Conservation (phyloP, 148 eudicot genomes). For the Bassia scoparia region DNA sequence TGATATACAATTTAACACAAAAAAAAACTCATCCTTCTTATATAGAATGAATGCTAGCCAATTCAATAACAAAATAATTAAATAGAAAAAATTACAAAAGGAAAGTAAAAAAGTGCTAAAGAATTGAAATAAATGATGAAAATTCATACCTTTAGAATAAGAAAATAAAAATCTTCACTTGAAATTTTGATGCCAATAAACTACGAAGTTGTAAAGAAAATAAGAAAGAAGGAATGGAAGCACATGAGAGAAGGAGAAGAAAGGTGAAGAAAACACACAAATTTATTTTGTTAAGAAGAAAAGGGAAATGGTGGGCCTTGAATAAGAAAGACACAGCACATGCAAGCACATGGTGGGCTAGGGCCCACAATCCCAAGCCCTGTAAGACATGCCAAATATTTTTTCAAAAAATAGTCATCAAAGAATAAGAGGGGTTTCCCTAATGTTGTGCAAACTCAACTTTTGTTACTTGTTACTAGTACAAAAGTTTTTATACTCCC, state of each 20-base stretch:
- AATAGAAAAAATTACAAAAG: too few relatives aligned
- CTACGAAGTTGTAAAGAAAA: slow-evolving; percentile 12
- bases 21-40: neutral
- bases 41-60: neutral
- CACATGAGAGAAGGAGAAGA: slow-evolving; percentile 15
- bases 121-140: neutral
- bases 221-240: slow-evolving; percentile 14
- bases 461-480: slow-evolving; percentile 20
- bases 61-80: too few relatives aligned
- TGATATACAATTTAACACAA: too few relatives aligned
- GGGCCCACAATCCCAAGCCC: slow-evolving; percentile 27
- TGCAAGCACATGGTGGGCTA: slow-evolving; percentile 68
- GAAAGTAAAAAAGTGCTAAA: neutral
- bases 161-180: neutral
- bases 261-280: neutral
- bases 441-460: slow-evolving; percentile 26
- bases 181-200: neutral
- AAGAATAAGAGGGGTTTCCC: slow-evolving; percentile 20
- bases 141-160: slow-evolving; percentile 29
- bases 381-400: slow-evolving; percentile 19
- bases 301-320: slow-evolving; percentile 41
- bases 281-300: slow-evolving; percentile 15
- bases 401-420: slow-evolving; percentile 11
- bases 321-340: slow-evolving; percentile 70
- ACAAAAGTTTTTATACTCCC: neutral